Percentiles rank a stretch among this genome's conserved stretches.
These are phyloP conservation scores for Rhodotorula diobovata DNA, from an alignment of 768 basidiomycete species.

Conservation along the genomic window DNA sequence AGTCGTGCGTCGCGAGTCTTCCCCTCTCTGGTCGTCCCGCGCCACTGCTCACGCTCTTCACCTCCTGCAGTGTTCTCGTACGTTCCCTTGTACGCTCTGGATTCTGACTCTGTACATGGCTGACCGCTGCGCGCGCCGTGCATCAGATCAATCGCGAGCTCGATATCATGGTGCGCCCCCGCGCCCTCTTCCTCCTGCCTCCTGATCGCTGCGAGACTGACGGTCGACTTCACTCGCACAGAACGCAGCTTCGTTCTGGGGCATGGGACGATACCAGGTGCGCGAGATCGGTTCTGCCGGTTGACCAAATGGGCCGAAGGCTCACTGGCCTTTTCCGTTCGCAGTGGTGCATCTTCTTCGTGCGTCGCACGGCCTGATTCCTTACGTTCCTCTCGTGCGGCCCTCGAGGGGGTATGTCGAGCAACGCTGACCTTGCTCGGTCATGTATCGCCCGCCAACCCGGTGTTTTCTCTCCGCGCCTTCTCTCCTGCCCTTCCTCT, in stretches of 20 bases:
- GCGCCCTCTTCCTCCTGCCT: too few species aligned
- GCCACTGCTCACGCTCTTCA: background rate
- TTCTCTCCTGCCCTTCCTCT: too few species aligned
- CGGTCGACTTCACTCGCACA: background rate
- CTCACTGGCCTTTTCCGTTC: background rate
- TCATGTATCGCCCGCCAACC: too few species aligned
- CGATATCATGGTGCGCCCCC: slow-evolving; percentile 42
- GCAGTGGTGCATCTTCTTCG: slow-evolving; percentile 45
- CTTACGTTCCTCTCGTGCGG: too few species aligned
- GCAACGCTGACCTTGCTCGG: too few species aligned
- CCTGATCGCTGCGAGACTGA: background rate
- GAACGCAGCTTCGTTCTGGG: slow-evolving; percentile 18
- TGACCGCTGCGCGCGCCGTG: background rate
- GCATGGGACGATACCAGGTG: slow-evolving; percentile 47
- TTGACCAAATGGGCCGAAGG: background rate
- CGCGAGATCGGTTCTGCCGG: background rate
- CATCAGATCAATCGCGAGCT: slow-evolving; percentile 45
- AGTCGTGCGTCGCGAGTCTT: slow-evolving; percentile 37
- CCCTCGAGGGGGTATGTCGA: too few species aligned
- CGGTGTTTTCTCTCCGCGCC: too few species aligned
- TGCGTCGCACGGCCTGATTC: background rate
- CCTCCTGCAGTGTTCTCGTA: background rate
- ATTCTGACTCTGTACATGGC: background rate
- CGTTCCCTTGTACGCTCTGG: background rate
- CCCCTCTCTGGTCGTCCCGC: slow-evolving; percentile 11